Base-by-base conservation (phyloP, 148 eudicot species). In the Linanthus parryae region DNA sequence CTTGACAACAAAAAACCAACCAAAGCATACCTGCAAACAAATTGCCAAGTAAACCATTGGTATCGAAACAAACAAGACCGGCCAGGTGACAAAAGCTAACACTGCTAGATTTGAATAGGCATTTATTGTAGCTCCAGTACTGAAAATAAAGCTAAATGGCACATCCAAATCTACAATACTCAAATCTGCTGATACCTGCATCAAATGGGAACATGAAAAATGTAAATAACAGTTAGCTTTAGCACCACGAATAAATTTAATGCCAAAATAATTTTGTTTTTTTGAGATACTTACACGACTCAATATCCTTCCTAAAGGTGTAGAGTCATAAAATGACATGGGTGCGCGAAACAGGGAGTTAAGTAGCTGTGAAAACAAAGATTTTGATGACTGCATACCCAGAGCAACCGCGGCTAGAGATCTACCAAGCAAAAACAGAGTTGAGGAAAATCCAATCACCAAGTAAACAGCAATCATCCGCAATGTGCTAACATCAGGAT, bases 251-350 rank as follows among this genome's bases (percentile, higher is more conserved):
- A n/a, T 46, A 38, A 37, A 1, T 7, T 3, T 18, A 5, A 35
- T 8, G 0, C 16, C 34, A 25, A 17, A 44, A 44, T 44, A 25
- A 44, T 15, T 17, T 20, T 9, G 9, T 15, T 11, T 28, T 9
- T 29, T 8, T 4, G 7, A 5, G 11, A 61, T 41, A 59, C 64
- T 68, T 63, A 83, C 97, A 78, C 94, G 66, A 63, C 85, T 87
- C 48, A 91, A 57, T 55, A 91, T 87, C 61, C 98, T 76, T 62
- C 98, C 98, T 69, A 91, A 70, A 44, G 96, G 98, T 0, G 98
- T 91, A 22, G 96, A 91, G 55, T 91, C 96, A 38, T 87, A 91
- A 63, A 91, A 91, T 14, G 90, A 73, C 85, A 84, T 87, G 19
- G 98, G 98, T 2, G 95, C 98, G 7, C 81, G 81, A 34, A 91